These are phyloP conservation scores for Lycium ferocissimum DNA, from an alignment of 257 asterid genomes.

Conservation along the genomic window DNA sequence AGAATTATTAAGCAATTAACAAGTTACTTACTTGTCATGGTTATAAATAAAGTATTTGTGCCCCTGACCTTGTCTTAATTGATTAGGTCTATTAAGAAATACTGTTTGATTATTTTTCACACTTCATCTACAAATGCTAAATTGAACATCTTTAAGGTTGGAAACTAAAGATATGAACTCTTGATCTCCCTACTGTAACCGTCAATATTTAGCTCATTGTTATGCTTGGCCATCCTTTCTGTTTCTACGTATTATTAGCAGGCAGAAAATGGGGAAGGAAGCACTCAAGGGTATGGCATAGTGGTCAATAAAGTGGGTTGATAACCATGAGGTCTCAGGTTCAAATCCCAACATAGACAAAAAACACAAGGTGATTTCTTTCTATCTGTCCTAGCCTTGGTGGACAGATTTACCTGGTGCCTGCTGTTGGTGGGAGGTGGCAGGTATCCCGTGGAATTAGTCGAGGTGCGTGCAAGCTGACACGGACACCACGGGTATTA, in stretches of 20 bases:
- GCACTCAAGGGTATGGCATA: no score
- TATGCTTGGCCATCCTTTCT: background rate
- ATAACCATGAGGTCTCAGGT: no score
- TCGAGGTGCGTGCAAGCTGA: no score
- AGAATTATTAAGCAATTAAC: background rate
- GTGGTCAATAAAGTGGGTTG: no score
- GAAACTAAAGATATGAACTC: slow-evolving; percentile 1
- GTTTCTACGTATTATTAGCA: background rate
- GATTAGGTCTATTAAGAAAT: background rate
- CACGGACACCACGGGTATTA: no score
- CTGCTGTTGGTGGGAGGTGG: no score
- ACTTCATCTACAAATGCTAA: background rate
- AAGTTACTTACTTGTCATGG: slow-evolving; percentile 19
- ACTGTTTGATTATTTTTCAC: background rate
- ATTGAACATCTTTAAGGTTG: background rate
- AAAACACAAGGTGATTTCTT: no score
- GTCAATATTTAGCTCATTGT: background rate
- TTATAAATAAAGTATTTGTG: background rate
- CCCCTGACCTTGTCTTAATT: background rate
- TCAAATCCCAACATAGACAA: no score
- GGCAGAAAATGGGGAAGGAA: background rate
- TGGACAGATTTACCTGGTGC: no score
- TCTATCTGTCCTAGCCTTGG: no score
- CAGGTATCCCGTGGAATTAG: no score
- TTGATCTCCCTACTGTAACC: background rate